phyloP scores from a whole-genome alignment of 1,284 basidiomycete genomes.

The Ganoderma meredithae region DNA sequence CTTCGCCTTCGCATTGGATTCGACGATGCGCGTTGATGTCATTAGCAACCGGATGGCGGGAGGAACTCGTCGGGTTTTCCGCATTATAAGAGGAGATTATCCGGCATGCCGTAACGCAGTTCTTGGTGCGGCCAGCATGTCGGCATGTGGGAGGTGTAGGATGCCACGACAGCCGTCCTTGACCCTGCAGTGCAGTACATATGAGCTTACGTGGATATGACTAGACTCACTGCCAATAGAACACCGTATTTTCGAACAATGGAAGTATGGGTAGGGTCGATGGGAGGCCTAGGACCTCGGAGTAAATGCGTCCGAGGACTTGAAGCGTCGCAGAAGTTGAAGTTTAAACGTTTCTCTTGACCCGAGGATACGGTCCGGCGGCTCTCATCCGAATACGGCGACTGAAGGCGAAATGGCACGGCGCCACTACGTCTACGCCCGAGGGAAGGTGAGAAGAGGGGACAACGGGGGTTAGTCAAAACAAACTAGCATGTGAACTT shows the following conservation, averaged over 20 bases:
- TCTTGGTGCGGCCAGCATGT: neutral
- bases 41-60: neutral
- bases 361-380: neutral
- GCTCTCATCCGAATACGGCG: neutral
- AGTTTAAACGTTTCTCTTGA: constrained; percentile 3
- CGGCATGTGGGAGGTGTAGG: neutral
- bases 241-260: neutral
- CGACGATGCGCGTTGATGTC: neutral
- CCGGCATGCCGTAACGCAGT: neutral
- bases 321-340: neutral
- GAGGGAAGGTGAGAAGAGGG: neutral
- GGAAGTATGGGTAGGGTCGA: neutral
- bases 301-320: neutral
- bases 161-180: neutral
- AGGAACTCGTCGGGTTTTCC: neutral
- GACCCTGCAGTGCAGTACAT: neutral
- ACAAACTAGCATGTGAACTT: neutral
- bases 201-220: neutral
- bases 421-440: neutral
- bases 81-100: neutral
- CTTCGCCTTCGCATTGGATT: neutral
- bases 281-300: neutral
- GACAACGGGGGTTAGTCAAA: neutral
- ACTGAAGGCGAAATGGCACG: neutral
- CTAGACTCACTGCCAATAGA: neutral